Conservation (phyloP, 257 asterid genomes). For the Mentha longifolia region DNA sequence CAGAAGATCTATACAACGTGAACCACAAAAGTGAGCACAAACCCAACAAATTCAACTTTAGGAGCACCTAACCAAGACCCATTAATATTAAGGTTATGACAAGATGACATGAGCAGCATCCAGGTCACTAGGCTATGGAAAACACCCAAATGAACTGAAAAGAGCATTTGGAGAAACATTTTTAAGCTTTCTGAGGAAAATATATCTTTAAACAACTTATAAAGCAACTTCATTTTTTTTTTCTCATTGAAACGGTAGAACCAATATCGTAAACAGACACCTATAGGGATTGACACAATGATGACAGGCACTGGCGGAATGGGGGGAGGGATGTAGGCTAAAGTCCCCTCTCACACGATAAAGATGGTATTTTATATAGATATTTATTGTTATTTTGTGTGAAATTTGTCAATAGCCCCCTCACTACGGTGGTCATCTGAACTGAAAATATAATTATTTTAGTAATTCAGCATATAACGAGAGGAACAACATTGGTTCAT, state of each 20-base stretch:
- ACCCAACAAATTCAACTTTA: slow-evolving; percentile 2
- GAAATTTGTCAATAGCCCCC: too few species aligned
- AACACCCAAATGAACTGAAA: not conserved
- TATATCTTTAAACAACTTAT: not conserved
- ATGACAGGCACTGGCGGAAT: too few species aligned
- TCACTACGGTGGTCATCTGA: too few species aligned
- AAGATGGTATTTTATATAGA: too few species aligned
- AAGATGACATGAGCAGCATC: not conserved
- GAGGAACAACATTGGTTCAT: too few species aligned
- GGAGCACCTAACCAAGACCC: not conserved
- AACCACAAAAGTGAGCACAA: not conserved
- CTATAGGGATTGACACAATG: not conserved
- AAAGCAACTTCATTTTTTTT: not conserved
- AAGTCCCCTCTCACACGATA: too few species aligned
- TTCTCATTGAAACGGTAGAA: not conserved
- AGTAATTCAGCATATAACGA: too few species aligned
- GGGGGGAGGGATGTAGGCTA: too few species aligned
- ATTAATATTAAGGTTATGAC: not conserved
- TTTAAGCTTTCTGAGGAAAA: not conserved
- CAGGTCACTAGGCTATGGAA: not conserved
- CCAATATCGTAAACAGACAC: not conserved
- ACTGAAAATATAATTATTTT: too few species aligned
- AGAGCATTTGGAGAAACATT: not conserved
- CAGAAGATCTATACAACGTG: not conserved
- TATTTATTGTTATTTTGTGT: too few species aligned